Conservation (phyloP, 805 yeast species). For the Zygosaccharomyces pseudorouxii region DNA sequence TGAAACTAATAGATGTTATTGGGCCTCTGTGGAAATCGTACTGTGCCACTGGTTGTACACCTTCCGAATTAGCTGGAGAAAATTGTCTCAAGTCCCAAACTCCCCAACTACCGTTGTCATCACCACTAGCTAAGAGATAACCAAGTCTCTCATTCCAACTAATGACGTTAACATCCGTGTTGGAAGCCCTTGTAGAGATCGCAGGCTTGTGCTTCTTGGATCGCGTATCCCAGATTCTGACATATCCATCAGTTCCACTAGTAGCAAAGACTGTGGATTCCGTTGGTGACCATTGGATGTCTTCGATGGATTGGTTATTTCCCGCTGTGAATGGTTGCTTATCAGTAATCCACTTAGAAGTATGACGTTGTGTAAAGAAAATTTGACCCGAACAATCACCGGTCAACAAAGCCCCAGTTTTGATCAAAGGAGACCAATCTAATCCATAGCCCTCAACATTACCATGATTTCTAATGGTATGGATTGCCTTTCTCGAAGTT, state of each 20-base stretch:
- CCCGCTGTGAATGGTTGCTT: slow-evolving; percentile 62
- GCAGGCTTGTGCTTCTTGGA: slow-evolving; percentile 91
- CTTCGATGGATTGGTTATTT: slow-evolving; percentile 82
- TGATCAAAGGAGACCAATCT: slow-evolving; percentile 89
- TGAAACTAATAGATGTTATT: slow-evolving; percentile 87
- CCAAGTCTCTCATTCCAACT: slow-evolving; percentile 90
- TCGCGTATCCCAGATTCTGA: slow-evolving; percentile 95
- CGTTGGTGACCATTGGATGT: slow-evolving; percentile 91
- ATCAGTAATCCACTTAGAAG: slow-evolving; percentile 81
- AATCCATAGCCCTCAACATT: slow-evolving; percentile 96
- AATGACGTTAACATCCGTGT: slow-evolving; percentile 85
- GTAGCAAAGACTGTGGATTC: slow-evolving; percentile 95
- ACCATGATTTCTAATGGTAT: slow-evolving; percentile 81
- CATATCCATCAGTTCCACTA: slow-evolving; percentile 81
- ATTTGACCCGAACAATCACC: slow-evolving; percentile 89
- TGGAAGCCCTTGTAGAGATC: slow-evolving; percentile 72
- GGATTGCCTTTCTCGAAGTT: slow-evolving; percentile 68
- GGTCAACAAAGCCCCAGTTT: slow-evolving; percentile 74
- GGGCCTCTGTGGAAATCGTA: slow-evolving; percentile 94
- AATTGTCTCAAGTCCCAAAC: slow-evolving; percentile 95
- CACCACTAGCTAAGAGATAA: slow-evolving; percentile 89
- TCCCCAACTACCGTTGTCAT: slow-evolving; percentile 96
- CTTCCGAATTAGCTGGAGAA: slow-evolving; percentile 44
- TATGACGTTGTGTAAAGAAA: slow-evolving; percentile 69
- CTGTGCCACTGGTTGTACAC: slow-evolving; percentile 78